Evolutionary conservation across 495 filamentous ascomycete genomes (phyloP), one percentile per base, ranked within the genome.

Genomic region (Hypoxylon trugodes): DNA sequence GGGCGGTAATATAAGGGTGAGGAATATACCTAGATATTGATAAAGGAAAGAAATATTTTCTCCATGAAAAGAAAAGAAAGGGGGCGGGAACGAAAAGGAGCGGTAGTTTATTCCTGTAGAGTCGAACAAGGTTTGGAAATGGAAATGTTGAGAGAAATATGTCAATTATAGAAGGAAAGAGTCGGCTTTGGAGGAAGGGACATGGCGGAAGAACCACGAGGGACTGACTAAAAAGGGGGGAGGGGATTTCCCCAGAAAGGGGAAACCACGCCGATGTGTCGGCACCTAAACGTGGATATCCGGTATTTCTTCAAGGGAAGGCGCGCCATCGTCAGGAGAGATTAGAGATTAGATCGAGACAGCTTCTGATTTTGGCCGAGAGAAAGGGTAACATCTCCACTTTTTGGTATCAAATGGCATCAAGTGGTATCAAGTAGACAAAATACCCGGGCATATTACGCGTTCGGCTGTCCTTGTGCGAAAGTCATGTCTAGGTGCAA

Each of bases 281-380:
- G 41, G 25, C 25, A 18, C 56, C 13, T 26, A 15, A 36, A 55
- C 32, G 9, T 50, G 35, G 37, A 42, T 24, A 4, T 16, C 13
- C 30, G 45, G 46, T 65, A 46, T 46, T 47, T 57, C 63, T 61
- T 53, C 30, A 35, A 51, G 38, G 42, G 63, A 58, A 62, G 30
- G 58, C 10, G 22, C 58, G 52, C 53, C 58, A 59, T 58, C 52
- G 26, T 35, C 51, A 49, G 30, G 58, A 54, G 57, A 66, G 63
- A 66, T 66, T 66, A 54, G 57, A 66, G 63, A 66, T 66, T 66
- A 61, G 28, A 26, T 66, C 63, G 21, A 66, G 63, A 66, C 63
- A 66, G 52, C 63, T 15, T 66, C 57, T 51, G 45, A 57, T 66
- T 61, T 61, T 54, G 51, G 40, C 63, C 63, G 63, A 66, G 57